These are phyloP conservation scores for Kodamaea laetipori DNA, from an alignment of 805 yeast species.

Conservation along the genomic window DNA sequence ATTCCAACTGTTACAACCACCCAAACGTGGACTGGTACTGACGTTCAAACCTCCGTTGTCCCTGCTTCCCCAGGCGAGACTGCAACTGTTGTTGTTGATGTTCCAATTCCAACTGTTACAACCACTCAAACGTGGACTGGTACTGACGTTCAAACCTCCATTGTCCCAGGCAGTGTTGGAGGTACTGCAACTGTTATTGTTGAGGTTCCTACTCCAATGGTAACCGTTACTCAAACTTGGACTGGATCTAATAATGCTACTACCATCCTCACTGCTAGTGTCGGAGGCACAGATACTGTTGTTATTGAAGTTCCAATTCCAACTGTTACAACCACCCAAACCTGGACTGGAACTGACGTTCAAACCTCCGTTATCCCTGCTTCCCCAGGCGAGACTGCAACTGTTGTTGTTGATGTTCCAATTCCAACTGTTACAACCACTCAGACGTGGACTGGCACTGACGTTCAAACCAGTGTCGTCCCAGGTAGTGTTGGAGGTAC, in stretches of 20 bases:
- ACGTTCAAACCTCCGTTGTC: too few relatives aligned
- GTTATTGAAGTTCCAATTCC: conserved; percentile 15
- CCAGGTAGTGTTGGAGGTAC: conserved; percentile 4
- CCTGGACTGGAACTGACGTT: conserved; percentile 1
- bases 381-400: conserved; percentile 10
- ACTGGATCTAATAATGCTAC: conserved; percentile 11
- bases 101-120: conserved; percentile 17
- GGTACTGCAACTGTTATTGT: conserved; percentile 17
- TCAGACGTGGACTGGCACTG: conserved; percentile 15
- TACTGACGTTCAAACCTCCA: conserved; percentile 14
- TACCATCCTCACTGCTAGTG: conserved; percentile 7
- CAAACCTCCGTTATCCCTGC: neutral
- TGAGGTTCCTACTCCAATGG: conserved; percentile 14
- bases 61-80: too few relatives aligned
- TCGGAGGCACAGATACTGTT: conserved; percentile 15
- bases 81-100: conserved; percentile 18
- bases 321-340: conserved; percentile 2
- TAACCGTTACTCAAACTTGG: conserved; percentile 10
- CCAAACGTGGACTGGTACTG: conserved; percentile 14
- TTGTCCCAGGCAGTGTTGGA: conserved; percentile 15
- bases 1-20: too few relatives aligned
- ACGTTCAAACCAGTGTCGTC: conserved; percentile 5
- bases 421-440: conserved; percentile 14
- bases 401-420: conserved; percentile 17
- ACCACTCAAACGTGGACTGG: conserved; percentile 7